Base-by-base conservation (phyloP, 78 protist species). In the Dictyostelium purpureum region DNA sequence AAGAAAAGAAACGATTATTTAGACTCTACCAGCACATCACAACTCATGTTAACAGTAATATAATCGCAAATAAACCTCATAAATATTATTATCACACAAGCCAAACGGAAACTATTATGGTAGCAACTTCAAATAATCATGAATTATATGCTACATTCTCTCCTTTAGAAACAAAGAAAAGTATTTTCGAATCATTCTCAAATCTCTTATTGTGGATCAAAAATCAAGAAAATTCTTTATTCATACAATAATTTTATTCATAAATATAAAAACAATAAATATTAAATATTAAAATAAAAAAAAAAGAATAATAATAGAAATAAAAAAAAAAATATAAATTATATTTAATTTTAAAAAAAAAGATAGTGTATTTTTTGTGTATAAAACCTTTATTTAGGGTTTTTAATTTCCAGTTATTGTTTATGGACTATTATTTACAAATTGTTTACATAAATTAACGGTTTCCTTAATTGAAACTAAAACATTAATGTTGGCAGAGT, bases 91-190 rank as follows among this genome's bases (percentile, higher is more conserved):
- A 74, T 81, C 79, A 81, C 33, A 88, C 91, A 1, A 75, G 90
- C 43, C 87, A 78, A 2, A 16, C 49, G n/a, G 96, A 93, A 59
- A 81, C 96, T 18, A 65, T 93, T 49, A 61, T 93, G 6, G 96
- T 80, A 10, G 83, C 87, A 11, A 90, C 77, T 18, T 47, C 73
- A 14, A 61, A 77, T 40, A 52, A 79, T 45, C 91, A 87, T 65
- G 96, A 93, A 37, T 45, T 93, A 26, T 93, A 81, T 54, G 96
- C 96, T 16, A 82, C 90, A 0, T 93, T 93, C 31, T 49, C 80
- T 19, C 96, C 96, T 28, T 56, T 93, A n/a, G 96, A 82, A 42
- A 63, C 47, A 37, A 93, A 93, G 54, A 49, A 59, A 49, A 65
- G 45, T 18, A 76, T 80, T 19, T 79, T 85, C 26, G 87, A 79